A percentile compares a stretch with the other conserved stretches of the same genome.
Evolutionary conservation across 495 filamentous ascomycete species (phyloP).

Genomic region (Hyaloscypha finlandica): DNA sequence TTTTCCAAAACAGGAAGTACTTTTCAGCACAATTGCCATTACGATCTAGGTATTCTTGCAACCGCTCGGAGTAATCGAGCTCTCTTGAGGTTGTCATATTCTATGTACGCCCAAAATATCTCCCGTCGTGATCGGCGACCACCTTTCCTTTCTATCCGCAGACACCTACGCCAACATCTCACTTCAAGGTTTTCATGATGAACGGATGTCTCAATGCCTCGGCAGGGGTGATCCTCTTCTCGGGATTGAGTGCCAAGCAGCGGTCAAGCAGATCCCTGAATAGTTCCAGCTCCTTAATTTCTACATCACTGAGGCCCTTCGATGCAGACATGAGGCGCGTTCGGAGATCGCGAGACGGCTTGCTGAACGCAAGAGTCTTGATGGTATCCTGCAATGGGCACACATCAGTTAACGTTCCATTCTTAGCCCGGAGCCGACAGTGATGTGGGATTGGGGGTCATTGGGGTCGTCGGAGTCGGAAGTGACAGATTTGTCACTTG

Average conservation of each 20-base stretch:
- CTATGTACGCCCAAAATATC: conserved; percentile 7
- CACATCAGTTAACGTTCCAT: conserved; percentile 14
- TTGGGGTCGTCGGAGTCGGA: not conserved
- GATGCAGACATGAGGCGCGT: conserved; percentile 73
- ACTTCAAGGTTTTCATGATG: conserved; percentile 39
- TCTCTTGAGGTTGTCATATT: not conserved
- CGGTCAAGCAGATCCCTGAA: conserved; percentile 87
- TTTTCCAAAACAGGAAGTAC: not conserved
- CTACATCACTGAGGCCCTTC: conserved; percentile 70
- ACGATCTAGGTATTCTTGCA: not conserved
- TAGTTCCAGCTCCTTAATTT: conserved; percentile 73
- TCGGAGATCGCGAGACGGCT: conserved; percentile 80
- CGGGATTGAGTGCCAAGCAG: conserved; percentile 88
- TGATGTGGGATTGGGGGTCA: not conserved
- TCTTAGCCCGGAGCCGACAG: conserved; percentile 1
- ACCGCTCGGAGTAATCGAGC: not conserved
- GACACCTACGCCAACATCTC: conserved; percentile 6
- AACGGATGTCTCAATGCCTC: conserved; percentile 92
- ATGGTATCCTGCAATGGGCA: conserved; percentile 52
- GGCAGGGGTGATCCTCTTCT: conserved; percentile 81
- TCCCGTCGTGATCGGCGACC: not conserved
- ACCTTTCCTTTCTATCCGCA: not conserved
- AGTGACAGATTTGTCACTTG: conserved; percentile 3
- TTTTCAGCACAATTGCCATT: not conserved
- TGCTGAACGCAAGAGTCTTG: conserved; percentile 70